Percentiles rank a stretch among this genome's conserved stretches.
Conservation (phyloP, 108 stramenopile species). For the Cyclostephanos invisitatus region DNA sequence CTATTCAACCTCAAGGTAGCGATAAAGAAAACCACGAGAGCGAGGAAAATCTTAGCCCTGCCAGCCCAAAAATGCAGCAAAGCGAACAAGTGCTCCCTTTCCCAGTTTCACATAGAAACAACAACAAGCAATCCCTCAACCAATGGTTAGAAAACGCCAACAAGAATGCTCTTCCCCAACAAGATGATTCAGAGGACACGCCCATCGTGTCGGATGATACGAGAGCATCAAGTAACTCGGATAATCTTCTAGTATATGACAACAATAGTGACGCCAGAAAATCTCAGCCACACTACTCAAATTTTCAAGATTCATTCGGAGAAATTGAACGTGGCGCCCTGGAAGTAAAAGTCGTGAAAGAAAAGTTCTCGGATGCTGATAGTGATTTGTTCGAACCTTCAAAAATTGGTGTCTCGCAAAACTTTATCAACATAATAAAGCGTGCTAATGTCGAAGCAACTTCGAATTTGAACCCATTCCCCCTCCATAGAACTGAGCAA, state of each 20-base stretch:
- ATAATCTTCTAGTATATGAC: background rate
- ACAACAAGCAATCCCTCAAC: constrained; percentile 27
- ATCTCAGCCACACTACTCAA: background rate
- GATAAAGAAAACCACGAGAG: background rate
- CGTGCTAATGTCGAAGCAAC: background rate
- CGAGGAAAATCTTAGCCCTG: constrained; percentile 8
- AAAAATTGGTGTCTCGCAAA: constrained; percentile 12
- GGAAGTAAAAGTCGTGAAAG: constrained; percentile 36
- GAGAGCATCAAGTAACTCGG: background rate
- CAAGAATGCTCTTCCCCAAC: background rate
- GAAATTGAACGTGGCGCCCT: constrained; percentile 15
- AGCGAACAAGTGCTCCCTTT: constrained; percentile 5
- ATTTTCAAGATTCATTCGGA: constrained; percentile 19
- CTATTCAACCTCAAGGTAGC: background rate
- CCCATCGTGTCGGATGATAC: constrained; percentile 2
- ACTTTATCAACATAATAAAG: constrained; percentile 15
- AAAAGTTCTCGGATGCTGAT: constrained; percentile 41
- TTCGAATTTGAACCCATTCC: background rate
- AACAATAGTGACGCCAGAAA: background rate
- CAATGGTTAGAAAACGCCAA: constrained; percentile 35
- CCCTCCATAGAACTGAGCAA: background rate
- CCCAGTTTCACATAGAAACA: background rate
- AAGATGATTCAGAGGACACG: constrained; percentile 31
- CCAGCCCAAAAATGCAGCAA: background rate
- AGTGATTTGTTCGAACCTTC: constrained; percentile 33